A percentile compares a stretch with the other conserved stretches of the same genome.
These are phyloP conservation scores for Pterocarpus santalinus DNA, from an alignment of 306 rosid species.

Conservation along the genomic window DNA sequence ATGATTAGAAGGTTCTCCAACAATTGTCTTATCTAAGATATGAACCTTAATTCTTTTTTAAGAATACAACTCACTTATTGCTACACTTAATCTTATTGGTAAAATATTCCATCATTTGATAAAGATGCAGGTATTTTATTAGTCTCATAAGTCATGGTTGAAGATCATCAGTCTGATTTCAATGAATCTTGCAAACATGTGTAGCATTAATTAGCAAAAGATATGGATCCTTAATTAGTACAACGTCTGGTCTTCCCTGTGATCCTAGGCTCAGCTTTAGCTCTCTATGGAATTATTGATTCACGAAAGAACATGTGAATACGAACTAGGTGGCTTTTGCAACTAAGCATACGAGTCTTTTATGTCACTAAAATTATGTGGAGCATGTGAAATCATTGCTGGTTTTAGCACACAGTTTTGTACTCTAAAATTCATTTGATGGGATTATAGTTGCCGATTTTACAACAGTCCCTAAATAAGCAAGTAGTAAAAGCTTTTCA, in stretches of 20 bases:
- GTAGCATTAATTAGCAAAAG: conserved; percentile 13
- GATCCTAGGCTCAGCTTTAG: conserved; percentile 36
- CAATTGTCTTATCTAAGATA: no score
- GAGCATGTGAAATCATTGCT: conserved; percentile 11
- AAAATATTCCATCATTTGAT: not conserved
- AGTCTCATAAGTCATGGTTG: not conserved
- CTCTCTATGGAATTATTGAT: conserved; percentile 21
- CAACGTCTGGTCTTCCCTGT: conserved; percentile 33
- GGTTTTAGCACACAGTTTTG: not conserved
- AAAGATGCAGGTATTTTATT: not conserved
- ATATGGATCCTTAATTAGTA: conserved; percentile 12
- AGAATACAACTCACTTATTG: no score
- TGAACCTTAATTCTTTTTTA: no score
- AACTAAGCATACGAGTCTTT: not conserved
- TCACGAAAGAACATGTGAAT: conserved; percentile 45
- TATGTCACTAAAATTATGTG: not conserved
- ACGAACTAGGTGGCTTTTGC: conserved; percentile 31
- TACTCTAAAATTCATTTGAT: not conserved
- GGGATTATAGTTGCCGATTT: conserved; percentile 5
- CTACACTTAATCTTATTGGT: no score
- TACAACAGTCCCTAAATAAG: not conserved
- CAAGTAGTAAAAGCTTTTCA: not conserved
- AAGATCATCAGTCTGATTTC: not conserved
- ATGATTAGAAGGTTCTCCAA: no score
- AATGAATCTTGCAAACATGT: conserved; percentile 20